Conservation (phyloP, 2,329 filamentous ascomycete species). For the Colletotrichum spaethianum region DNA sequence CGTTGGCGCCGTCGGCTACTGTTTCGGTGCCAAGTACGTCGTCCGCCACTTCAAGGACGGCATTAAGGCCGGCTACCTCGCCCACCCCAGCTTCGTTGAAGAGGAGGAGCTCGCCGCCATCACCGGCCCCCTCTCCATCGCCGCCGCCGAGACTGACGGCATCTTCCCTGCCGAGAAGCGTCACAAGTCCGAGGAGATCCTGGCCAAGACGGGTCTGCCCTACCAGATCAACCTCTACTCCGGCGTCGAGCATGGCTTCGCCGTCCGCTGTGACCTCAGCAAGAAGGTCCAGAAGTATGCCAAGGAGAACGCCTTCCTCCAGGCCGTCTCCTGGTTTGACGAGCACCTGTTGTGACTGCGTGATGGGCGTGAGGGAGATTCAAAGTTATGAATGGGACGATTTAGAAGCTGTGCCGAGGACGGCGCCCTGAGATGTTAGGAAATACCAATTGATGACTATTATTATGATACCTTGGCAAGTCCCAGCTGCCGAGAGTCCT, state of each 20-base stretch:
- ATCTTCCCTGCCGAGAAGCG: constrained; percentile 77
- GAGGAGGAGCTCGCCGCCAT: constrained; percentile 76
- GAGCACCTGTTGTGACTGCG: constrained; percentile 62
- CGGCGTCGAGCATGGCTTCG: constrained; percentile 81
- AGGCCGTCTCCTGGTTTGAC: constrained; percentile 85
- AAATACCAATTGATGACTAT: background rate
- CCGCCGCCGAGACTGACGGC: constrained; percentile 73
- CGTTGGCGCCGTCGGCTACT: constrained; percentile 79
- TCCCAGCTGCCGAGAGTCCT: background rate
- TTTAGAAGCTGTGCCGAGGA: background rate
- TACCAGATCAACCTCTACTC: constrained; percentile 87
- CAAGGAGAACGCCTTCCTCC: constrained; percentile 85
- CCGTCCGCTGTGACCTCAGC: constrained; percentile 75
- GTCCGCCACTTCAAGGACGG: constrained; percentile 75
- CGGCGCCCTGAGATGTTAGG: background rate
- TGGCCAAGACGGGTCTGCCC: constrained; percentile 68
- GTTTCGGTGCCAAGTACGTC: constrained; percentile 84
- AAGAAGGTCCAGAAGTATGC: constrained; percentile 74
- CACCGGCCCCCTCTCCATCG: constrained; percentile 77
- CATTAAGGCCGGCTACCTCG: constrained; percentile 79
- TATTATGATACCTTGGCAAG: background rate
- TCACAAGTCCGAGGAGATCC: constrained; percentile 75
- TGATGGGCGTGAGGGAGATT: background rate
- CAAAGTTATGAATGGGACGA: constrained; percentile 11
- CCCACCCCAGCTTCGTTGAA: constrained; percentile 83